These are phyloP conservation scores for Mediolabrus comicus DNA, from an alignment of 108 stramenopile genomes.

Conservation along the genomic window DNA sequence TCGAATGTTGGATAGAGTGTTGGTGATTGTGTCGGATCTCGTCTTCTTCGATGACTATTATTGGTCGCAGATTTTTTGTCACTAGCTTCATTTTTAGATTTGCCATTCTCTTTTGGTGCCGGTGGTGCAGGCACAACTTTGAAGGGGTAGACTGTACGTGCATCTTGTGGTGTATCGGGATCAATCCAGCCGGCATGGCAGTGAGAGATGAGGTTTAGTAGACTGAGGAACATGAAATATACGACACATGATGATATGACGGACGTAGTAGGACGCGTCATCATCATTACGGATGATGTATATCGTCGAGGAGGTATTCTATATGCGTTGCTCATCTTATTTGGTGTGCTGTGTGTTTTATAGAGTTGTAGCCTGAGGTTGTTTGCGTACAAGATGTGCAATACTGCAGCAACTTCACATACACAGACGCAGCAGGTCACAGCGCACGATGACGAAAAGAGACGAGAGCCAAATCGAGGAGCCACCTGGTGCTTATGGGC, in stretches of 20 bases:
- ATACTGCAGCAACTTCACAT: too few relatives aligned
- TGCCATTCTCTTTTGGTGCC: slow-evolving; percentile 8
- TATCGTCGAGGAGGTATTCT: not conserved
- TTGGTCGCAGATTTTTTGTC: slow-evolving; percentile 4
- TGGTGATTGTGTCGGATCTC: slow-evolving; percentile 30
- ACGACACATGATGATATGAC: not conserved
- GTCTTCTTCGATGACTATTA: not conserved
- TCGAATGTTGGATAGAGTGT: slow-evolving; percentile 34
- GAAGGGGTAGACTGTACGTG: slow-evolving; percentile 22
- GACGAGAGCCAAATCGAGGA: too few relatives aligned
- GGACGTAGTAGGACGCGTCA: too few relatives aligned
- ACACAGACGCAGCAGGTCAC: too few relatives aligned
- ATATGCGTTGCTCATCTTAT: not conserved
- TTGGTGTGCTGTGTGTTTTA: too few relatives aligned
- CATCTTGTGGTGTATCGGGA: slow-evolving; percentile 84
- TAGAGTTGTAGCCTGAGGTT: too few relatives aligned
- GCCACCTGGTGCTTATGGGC: too few relatives aligned
- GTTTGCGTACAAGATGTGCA: too few relatives aligned
- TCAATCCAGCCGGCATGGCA: slow-evolving; percentile 88
- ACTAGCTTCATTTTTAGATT: not conserved
- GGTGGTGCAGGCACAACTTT: slow-evolving; percentile 3
- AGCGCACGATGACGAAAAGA: too few relatives aligned
- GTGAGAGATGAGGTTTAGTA: not conserved
- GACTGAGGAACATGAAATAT: not conserved
- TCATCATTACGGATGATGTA: too few relatives aligned